Conservation (phyloP, 192 early-diverging fungal species). For the Thamnidium elegans region DNA sequence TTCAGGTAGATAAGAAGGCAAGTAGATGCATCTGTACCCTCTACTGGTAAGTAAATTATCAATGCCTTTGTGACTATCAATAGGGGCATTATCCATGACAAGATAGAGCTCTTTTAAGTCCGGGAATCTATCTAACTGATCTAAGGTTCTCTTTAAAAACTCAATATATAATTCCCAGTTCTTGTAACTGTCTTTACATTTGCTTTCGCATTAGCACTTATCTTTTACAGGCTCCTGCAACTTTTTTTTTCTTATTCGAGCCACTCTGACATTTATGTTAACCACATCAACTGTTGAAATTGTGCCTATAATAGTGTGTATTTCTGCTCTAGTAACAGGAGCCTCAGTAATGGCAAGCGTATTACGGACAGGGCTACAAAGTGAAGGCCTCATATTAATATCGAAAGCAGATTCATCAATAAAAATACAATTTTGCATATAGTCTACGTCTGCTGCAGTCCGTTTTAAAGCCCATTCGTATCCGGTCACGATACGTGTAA, state of each 20-base stretch:
- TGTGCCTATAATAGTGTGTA: not conserved
- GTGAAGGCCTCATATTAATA: slow-evolving; percentile 11
- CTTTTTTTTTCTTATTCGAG: no score
- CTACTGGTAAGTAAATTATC: not conserved
- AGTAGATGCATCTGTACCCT: slow-evolving; percentile 11
- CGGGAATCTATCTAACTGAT: not conserved
- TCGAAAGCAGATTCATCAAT: slow-evolving; percentile 27
- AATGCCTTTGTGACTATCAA: not conserved
- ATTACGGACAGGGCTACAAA: not conserved
- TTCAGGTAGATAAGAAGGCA: slow-evolving; percentile 11
- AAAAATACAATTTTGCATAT: slow-evolving; percentile 18
- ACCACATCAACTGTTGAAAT: slow-evolving; percentile 10
- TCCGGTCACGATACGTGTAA: not conserved
- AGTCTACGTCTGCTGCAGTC: slow-evolving; percentile 5
- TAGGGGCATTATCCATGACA: slow-evolving; percentile 25
- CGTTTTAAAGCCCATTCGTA: slow-evolving; percentile 11
- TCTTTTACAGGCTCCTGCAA: no score
- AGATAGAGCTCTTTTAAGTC: slow-evolving; percentile 17
- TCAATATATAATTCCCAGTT: not conserved
- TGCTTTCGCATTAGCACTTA: no score
- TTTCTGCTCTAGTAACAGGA: slow-evolving; percentile 13
- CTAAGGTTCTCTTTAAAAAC: not conserved
- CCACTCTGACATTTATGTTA: not conserved
- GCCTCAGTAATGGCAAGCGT: not conserved
- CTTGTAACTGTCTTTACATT: no score